A percentile compares a stretch with the other conserved stretches of the same genome.
Evolutionary conservation across 805 yeast species (phyloP).

Genomic region (Clavispora carvajalis): DNA sequence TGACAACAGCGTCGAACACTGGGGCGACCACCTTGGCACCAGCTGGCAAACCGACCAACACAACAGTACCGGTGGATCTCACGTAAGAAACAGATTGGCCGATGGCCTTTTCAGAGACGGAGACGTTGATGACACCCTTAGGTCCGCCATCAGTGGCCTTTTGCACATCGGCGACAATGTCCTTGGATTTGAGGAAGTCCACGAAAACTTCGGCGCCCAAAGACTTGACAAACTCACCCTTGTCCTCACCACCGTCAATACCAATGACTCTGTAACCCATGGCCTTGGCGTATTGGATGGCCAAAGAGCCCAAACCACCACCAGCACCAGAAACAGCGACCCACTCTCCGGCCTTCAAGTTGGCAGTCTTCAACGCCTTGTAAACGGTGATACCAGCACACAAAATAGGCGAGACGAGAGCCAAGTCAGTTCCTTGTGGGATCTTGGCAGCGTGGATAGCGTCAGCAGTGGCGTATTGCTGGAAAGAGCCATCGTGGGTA

Average conservation of each 20-base stretch:
- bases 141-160: slow-evolving; percentile 67
- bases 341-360: slow-evolving; percentile 66
- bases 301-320: slow-evolving; percentile 74
- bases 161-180: slow-evolving; percentile 50
- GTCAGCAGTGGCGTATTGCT: slow-evolving; percentile 85
- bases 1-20: slow-evolving; percentile 70
- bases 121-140: slow-evolving; percentile 71
- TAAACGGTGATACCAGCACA: slow-evolving; percentile 92
- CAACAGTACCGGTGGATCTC: slow-evolving; percentile 29
- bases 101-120: slow-evolving; percentile 67
- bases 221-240: slow-evolving; percentile 42
- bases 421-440: slow-evolving; percentile 70
- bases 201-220: slow-evolving; percentile 25
- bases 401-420: slow-evolving; percentile 72
- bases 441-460: slow-evolving; percentile 81
- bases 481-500: slow-evolving; percentile 89
- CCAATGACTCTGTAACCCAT: slow-evolving; percentile 72
- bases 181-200: slow-evolving; percentile 38
- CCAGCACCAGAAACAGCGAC: slow-evolving; percentile 76
- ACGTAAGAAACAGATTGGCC: slow-evolving; percentile 38
- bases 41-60: slow-evolving; percentile 70
- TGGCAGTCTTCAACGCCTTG: slow-evolving; percentile 82
- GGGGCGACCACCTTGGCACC: slow-evolving; percentile 66
- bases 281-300: slow-evolving; percentile 69
- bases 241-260: slow-evolving; percentile 65